These are phyloP conservation scores for Nicotiana paniculata DNA, from an alignment of 257 asterid genomes.

Conservation along the genomic window DNA sequence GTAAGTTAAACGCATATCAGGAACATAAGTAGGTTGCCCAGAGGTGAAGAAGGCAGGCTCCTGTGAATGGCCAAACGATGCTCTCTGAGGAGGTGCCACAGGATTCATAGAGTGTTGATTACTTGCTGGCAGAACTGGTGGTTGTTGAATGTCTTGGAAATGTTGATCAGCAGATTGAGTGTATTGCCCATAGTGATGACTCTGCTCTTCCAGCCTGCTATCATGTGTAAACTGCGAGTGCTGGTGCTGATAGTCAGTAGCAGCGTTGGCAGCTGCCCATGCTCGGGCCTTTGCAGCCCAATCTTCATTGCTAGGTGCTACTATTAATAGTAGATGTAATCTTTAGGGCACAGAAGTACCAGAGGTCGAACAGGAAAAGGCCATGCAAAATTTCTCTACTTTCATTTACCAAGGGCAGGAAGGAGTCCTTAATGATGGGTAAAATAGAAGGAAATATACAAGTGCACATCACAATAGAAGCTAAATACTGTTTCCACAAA, in stretches of 20 bases:
- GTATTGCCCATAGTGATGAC: slow-evolving; percentile 41
- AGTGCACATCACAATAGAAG: neutral
- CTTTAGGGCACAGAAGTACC: slow-evolving; percentile 10
- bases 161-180: slow-evolving; percentile 50
- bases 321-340: slow-evolving; percentile 20
- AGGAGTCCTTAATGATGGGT: neutral
- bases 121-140: slow-evolving; percentile 36
- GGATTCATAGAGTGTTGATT: slow-evolving; percentile 45
- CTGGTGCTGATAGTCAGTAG: slow-evolving; percentile 53
- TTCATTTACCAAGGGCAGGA: neutral
- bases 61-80: slow-evolving; percentile 36
- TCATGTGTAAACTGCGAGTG: slow-evolving; percentile 41
- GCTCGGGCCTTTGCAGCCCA: slow-evolving; percentile 99
- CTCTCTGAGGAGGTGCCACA: slow-evolving; percentile 30
- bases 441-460: neutral
- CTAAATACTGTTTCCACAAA: neutral
- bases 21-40: slow-evolving; percentile 47
- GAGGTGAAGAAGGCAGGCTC: slow-evolving; percentile 38
- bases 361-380: neutral
- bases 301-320: slow-evolving; percentile 63
- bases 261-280: slow-evolving; percentile 88
- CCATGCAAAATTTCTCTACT: neutral
- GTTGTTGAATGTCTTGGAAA: slow-evolving; percentile 30
- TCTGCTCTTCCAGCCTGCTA: slow-evolving; percentile 54
- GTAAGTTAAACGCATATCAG: slow-evolving; percentile 12